Percentiles rank a stretch among this genome's conserved stretches.
These are phyloP conservation scores for Suillus plorans DNA, from an alignment of 768 basidiomycete genomes.

Conservation along the genomic window DNA sequence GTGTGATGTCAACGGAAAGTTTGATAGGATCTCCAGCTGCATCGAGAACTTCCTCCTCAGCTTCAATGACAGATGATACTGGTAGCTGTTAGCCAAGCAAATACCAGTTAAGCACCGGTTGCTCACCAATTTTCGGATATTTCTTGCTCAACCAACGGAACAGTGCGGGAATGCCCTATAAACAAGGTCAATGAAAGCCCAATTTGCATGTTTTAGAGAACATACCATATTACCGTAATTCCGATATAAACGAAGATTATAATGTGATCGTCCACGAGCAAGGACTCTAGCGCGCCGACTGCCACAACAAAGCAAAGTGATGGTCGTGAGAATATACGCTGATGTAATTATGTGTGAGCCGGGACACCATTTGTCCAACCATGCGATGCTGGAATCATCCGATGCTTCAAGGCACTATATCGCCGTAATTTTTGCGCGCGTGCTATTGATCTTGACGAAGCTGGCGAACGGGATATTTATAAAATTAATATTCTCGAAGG, in stretches of 20 bases:
- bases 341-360: too few species aligned
- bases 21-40: conserved; percentile 65
- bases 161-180: conserved; percentile 93
- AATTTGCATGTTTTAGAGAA: neutral
- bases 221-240: conserved; percentile 1
- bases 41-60: conserved; percentile 69
- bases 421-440: too few species aligned
- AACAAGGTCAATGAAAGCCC: neutral
- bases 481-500: too few species aligned
- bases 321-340: neutral
- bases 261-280: neutral
- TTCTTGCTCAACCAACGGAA: conserved; percentile 99
- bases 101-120: neutral
- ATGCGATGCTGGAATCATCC: too few species aligned
- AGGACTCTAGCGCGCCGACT: neutral
- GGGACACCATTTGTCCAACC: too few species aligned
- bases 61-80: conserved; percentile 84
- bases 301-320: neutral
- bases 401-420: too few species aligned
- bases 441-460: too few species aligned
- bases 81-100: conserved; percentile 5
- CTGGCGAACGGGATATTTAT: too few species aligned
- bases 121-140: conserved; percentile 93
- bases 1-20: conserved; percentile 76
- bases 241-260: neutral